phyloP scores from a whole-genome alignment of 2,329 filamentous ascomycete genomes.

The Microsporum ferrugineum region DNA sequence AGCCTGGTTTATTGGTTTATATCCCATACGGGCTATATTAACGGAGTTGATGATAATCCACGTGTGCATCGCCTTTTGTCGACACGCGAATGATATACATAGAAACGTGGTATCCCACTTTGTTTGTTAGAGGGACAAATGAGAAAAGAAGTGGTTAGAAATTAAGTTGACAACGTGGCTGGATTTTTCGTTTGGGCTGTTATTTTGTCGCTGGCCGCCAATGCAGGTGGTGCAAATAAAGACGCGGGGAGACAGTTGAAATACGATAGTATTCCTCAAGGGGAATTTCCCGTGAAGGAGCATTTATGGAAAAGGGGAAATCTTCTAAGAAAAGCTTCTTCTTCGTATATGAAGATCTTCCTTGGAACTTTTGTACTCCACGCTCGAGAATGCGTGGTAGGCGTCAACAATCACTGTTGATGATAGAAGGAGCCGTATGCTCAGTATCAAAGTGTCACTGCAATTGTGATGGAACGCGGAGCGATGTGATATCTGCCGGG shows the following conservation, averaged over 20 bases:
- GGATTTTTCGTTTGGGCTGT: not conserved
- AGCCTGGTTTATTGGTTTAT: not conserved
- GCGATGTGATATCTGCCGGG: not conserved
- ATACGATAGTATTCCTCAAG: not conserved
- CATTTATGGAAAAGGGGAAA: not conserved
- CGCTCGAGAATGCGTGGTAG: not conserved
- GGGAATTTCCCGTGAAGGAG: not conserved
- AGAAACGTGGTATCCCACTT: not conserved
- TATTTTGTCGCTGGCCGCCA: not conserved
- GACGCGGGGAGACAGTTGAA: not conserved
- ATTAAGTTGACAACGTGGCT: not conserved
- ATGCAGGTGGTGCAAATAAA: not conserved
- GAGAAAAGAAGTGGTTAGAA: not conserved
- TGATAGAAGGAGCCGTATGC: not conserved
- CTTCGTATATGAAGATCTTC: not conserved
- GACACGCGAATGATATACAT: not conserved
- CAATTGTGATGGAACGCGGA: not conserved
- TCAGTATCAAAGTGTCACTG: too few species aligned
- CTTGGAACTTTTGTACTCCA: not conserved
- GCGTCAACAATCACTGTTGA: too few species aligned
- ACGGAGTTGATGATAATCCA: not conserved
- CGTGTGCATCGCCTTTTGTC: not conserved
- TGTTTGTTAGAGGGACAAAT: not conserved
- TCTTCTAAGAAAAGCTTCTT: conserved; percentile 1
- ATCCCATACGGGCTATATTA: not conserved